Evolutionary conservation across 2,329 filamentous ascomycete genomes (phyloP).

Genomic region (Fusarium luffae): DNA sequence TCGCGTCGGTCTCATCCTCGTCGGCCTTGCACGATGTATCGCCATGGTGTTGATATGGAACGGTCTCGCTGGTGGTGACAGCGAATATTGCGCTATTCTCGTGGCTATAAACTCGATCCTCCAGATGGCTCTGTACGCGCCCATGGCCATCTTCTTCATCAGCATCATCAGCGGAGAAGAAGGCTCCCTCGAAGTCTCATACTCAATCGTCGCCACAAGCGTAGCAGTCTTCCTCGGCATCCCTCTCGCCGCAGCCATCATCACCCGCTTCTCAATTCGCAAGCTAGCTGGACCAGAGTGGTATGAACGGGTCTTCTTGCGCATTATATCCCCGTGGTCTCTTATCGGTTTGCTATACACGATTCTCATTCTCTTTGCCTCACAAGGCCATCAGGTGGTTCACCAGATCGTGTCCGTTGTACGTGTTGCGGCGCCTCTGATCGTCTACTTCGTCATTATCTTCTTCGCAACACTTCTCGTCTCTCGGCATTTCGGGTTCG

Average conservation of each 20-base stretch:
- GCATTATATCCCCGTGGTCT: slow-evolving; percentile 76
- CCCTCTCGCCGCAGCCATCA: slow-evolving; percentile 80
- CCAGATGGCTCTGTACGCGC: slow-evolving; percentile 79
- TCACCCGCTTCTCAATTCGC: slow-evolving; percentile 75
- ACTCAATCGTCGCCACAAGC: slow-evolving; percentile 77
- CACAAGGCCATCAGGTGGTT: slow-evolving; percentile 80
- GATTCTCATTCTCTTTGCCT: slow-evolving; percentile 86
- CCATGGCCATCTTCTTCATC: slow-evolving; percentile 76
- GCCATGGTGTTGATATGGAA: slow-evolving; percentile 74
- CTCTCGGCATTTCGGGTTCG: slow-evolving; percentile 74
- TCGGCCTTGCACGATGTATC: slow-evolving; percentile 80
- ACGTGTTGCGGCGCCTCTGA: slow-evolving; percentile 80
- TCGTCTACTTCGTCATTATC: slow-evolving; percentile 83
- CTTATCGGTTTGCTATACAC: slow-evolving; percentile 88
- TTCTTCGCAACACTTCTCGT: slow-evolving; percentile 76
- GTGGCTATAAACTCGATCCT: slow-evolving; percentile 80
- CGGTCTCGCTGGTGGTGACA: slow-evolving; percentile 74
- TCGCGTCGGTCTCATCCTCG: slow-evolving; percentile 78
- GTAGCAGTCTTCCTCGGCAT: slow-evolving; percentile 89
- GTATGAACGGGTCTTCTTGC: slow-evolving; percentile 78
- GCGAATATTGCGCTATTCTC: slow-evolving; percentile 84
- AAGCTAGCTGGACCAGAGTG: slow-evolving; percentile 63
- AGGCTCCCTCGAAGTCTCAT: slow-evolving; percentile 58
- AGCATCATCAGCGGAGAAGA: slow-evolving; percentile 69
- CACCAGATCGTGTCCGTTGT: slow-evolving; percentile 86